Conservation (phyloP, 83 land plant genomes). For the Picea abies region DNA sequence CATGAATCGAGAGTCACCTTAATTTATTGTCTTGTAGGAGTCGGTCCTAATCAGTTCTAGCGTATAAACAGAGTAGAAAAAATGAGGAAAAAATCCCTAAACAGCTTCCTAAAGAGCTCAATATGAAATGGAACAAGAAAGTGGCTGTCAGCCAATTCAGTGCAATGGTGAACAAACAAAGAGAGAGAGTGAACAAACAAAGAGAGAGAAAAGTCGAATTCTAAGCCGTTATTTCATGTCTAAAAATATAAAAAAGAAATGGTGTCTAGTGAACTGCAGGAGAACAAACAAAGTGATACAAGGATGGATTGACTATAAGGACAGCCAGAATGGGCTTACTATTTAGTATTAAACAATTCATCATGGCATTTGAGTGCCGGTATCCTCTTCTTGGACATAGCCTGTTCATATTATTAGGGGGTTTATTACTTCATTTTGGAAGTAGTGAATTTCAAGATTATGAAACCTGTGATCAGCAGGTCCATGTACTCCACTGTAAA, state of each 20-base stretch:
- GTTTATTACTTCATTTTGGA: background rate
- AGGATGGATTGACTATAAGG: background rate
- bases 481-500: background rate
- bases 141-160: background rate
- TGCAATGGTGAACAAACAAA: background rate
- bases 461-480: conserved; percentile 4
- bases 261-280: background rate
- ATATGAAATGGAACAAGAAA: background rate
- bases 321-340: background rate
- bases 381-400: background rate
- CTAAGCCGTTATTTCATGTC: background rate
- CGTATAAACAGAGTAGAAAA: background rate
- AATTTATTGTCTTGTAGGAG: background rate
- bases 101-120: background rate
- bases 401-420: background rate
- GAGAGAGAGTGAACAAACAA: background rate
- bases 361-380: background rate
- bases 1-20: too few species aligned
- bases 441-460: background rate
- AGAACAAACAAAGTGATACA: background rate
- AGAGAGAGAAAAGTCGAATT: background rate
- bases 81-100: background rate
- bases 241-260: background rate
- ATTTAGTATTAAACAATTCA: background rate
- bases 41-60: background rate